These are phyloP conservation scores for Fistulinella prunicolor DNA, from an alignment of 768 basidiomycete genomes.

Conservation along the genomic window DNA sequence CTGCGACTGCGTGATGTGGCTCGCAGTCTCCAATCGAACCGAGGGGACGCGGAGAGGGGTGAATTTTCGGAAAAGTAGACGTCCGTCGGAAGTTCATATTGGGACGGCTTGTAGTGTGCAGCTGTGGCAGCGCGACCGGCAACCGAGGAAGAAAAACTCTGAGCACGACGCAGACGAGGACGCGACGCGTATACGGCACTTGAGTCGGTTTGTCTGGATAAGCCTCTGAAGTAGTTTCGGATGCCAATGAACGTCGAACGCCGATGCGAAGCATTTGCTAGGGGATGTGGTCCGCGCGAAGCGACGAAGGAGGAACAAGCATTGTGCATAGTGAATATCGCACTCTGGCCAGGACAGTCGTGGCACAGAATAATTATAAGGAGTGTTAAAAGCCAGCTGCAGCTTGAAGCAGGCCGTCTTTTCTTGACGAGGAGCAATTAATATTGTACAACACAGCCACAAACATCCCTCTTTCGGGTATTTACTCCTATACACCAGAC, in stretches of 20 bases:
- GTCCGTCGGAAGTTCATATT: constrained; percentile 25
- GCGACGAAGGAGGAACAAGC: constrained; percentile 4
- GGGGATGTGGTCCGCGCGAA: constrained; percentile 1
- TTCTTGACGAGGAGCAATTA: too few relatives aligned
- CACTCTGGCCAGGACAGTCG: background rate
- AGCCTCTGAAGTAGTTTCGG: constrained; percentile 26
- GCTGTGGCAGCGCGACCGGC: constrained; percentile 3
- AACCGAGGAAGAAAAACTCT: constrained; percentile 18
- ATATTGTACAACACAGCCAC: constrained; percentile 17
- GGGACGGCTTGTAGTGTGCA: constrained; percentile 12
- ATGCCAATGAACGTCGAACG: constrained; percentile 31
- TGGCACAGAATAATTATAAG: background rate
- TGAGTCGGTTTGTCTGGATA: constrained; percentile 12
- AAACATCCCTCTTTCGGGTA: background rate
- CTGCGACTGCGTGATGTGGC: constrained; percentile 43
- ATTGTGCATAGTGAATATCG: constrained; percentile 23
- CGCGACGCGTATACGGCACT: background rate
- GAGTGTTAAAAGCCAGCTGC: background rate
- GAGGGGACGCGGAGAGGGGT: constrained; percentile 23
- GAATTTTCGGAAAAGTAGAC: constrained; percentile 30
- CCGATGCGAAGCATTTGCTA: constrained; percentile 7
- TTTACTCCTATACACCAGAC: too few relatives aligned
- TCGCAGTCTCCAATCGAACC: constrained; percentile 64
- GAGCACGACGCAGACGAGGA: background rate
- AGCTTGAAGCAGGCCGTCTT: background rate